Evolutionary conservation across 306 rosid genomes (phyloP).

Genomic region (Rubus parviflorus): DNA sequence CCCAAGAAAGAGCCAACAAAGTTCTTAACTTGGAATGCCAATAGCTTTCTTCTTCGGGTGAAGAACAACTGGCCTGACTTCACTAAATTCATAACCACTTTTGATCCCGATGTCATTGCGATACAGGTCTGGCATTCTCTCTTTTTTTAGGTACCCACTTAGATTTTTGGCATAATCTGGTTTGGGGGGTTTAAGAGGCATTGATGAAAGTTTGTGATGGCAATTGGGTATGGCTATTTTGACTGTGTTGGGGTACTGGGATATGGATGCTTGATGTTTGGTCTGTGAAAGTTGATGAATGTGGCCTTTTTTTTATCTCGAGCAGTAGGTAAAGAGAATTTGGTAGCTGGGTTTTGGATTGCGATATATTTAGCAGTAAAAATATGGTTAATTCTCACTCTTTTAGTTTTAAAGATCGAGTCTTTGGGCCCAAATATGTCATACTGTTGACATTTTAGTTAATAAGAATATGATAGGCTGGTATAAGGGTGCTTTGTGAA

Average conservation of each 20-base stretch:
- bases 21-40: conserved; percentile 95
- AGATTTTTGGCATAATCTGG: not conserved
- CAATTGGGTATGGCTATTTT: not conserved
- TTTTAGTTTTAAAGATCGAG: not conserved
- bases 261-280: conserved; percentile 4
- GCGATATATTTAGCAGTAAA: not conserved
- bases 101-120: conserved; percentile 87
- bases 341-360: not conserved
- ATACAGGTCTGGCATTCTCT: conserved; percentile 53
- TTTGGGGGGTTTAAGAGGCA: not conserved
- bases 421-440: not conserved
- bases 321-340: conserved; percentile 4
- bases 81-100: conserved; percentile 49
- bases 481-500: not conserved
- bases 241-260: conserved; percentile 9
- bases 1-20: conserved; percentile 69
- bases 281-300: conserved; percentile 5
- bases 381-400: not conserved
- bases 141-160: conserved; percentile 5
- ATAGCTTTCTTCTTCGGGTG: conserved; percentile 79
- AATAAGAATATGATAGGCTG: not conserved
- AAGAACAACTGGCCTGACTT: conserved; percentile 80
- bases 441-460: not conserved
- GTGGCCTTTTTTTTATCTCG: not conserved
- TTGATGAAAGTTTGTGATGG: conserved; percentile 22